Evolutionary conservation across 176 grass and related monocot species (phyloP).

Genomic region (Oryza rufipogon): DNA sequence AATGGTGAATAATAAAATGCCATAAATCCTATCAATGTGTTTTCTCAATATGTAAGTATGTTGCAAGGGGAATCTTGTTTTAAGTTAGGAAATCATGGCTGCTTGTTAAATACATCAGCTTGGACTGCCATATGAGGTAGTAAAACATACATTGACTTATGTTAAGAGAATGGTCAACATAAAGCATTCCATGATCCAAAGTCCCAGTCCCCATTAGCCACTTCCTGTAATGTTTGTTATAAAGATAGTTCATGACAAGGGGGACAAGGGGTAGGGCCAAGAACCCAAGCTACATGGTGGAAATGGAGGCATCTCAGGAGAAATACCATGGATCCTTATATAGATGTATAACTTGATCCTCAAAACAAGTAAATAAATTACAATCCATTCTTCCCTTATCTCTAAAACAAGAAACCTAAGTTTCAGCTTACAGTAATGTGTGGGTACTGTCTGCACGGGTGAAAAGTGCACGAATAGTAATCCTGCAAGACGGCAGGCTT

Average conservation of each 20-base stretch:
- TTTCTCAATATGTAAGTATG: constrained; percentile 4
- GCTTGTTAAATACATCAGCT: background rate
- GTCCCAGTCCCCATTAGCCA: background rate
- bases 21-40: background rate
- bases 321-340: too few species aligned
- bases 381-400: too few species aligned
- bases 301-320: too few species aligned
- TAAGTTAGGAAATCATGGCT: constrained; percentile 11
- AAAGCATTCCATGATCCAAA: background rate
- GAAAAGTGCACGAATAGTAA: too few species aligned
- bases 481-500: too few species aligned
- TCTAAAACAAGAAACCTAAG: too few species aligned
- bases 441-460: too few species aligned
- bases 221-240: too few species aligned
- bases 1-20: constrained; percentile 12
- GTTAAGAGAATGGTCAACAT: background rate
- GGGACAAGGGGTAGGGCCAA: background rate
- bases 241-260: background rate
- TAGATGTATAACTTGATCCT: too few species aligned
- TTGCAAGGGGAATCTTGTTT: background rate
- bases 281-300: background rate
- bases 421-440: too few species aligned
- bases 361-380: too few species aligned
- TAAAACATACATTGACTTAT: constrained; percentile 6
- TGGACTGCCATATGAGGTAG: background rate